Evolutionary conservation across 106 monocot genomes (phyloP), one percentile per base, ranked within the genome.

Genomic region (Iris macrosiphon): DNA sequence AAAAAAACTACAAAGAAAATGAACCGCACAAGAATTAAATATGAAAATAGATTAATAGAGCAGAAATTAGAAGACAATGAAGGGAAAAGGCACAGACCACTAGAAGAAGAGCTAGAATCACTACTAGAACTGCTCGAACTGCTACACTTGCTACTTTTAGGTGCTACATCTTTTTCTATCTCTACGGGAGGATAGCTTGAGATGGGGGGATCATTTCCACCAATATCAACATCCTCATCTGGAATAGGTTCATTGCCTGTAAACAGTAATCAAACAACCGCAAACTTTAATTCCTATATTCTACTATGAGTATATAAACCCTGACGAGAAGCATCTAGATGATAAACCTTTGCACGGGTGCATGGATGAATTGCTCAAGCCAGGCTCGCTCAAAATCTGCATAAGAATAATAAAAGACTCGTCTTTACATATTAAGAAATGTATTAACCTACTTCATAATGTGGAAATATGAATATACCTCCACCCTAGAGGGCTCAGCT

Each of bases 201-300:
- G n/a, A 82, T 43, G 14, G 86, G 96, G 63, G 62, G 86, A 74
- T 89, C 85, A 72, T 86, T 83, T 15, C 75, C 86, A 48, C 65
- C 79, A 37, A 90, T 90, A 65, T 90, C 89, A 19, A 90, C 86
- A 70, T 90, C 85, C 45, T 89, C 96, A 26, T 90, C 90, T 17
- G n/a, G n/a, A n/a, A 63, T 58, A 27, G 64, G 77, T 28, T 86
- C 89, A 57, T 71, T 60, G 14, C 59, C 89, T 96, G 75, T 8
- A 23, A 14, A 41, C 12, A 57, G 23, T 1, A 37, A 60, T n/a
- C 24, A 40, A 45, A 31, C 5, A 20, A 4, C 28, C 30, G 16
- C 46, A 56, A 25, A 17, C 20, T 55, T 49, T 11, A 24, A 60
- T 26, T 66, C 31, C 7, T n/a, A 16, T 2, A 12, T 55, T 50